Evolutionary conservation across 2,329 filamentous ascomycete species (phyloP).

Genomic region (Beauveria medogensis): DNA sequence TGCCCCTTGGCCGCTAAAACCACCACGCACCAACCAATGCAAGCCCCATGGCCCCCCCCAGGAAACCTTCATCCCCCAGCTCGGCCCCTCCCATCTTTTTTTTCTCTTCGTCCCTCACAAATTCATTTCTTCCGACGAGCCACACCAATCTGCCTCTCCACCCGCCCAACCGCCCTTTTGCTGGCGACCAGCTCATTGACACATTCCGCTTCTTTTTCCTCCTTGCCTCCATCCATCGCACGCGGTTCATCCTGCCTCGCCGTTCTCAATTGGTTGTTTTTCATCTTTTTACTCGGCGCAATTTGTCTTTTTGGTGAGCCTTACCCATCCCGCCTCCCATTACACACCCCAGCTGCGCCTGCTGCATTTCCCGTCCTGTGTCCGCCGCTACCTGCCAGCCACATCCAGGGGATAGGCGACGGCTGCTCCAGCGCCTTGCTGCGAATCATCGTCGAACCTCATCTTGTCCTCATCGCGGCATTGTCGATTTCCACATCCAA

Average conservation of each 20-base stretch:
- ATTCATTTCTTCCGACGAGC: slow-evolving; percentile 9
- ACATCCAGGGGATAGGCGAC: not conserved
- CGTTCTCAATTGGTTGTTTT: slow-evolving; percentile 17
- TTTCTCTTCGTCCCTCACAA: slow-evolving; percentile 10
- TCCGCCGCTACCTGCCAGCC: slow-evolving; percentile 7
- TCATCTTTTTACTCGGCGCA: not conserved
- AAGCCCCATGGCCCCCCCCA: not conserved
- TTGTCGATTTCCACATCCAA: not conserved
- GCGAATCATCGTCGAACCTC: not conserved
- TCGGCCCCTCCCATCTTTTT: slow-evolving; percentile 1
- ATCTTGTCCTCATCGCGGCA: not conserved
- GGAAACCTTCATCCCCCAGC: not conserved
- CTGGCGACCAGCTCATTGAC: slow-evolving; percentile 11
- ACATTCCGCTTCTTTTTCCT: slow-evolving; percentile 14
- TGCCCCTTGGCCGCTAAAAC: not conserved
- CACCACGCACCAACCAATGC: not conserved
- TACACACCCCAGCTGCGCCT: not conserved
- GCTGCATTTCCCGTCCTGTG: not conserved
- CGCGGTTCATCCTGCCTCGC: slow-evolving; percentile 16
- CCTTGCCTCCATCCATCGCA: slow-evolving; percentile 15
- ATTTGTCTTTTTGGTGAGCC: slow-evolving; percentile 1
- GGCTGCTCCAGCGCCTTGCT: not conserved
- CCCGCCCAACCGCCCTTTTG: slow-evolving; percentile 7
- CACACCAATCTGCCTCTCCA: not conserved
- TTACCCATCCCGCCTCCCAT: not conserved